These are phyloP conservation scores for Fusarium pseudoanthophilum DNA, from an alignment of 2,329 filamentous ascomycete species.

Conservation along the genomic window DNA sequence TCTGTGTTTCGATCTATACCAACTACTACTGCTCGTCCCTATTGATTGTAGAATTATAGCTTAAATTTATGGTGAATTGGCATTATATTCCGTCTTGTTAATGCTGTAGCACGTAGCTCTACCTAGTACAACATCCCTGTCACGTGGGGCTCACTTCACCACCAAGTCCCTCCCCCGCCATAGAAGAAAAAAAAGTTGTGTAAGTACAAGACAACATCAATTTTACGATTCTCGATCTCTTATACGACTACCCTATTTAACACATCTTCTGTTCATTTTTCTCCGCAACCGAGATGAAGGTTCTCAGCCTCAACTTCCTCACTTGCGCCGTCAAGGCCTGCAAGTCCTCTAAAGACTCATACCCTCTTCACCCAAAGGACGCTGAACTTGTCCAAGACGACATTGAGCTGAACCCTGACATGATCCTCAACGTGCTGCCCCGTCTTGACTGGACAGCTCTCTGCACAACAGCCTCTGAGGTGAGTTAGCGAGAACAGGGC, in stretches of 20 bases:
- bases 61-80: background rate
- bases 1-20: background rate
- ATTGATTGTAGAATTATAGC: background rate
- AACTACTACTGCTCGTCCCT: too few relatives aligned
- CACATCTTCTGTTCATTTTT: background rate
- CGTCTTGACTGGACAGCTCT: conserved; percentile 90
- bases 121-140: conserved; percentile 34
- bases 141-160: conserved; percentile 45
- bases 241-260: background rate
- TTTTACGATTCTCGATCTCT: background rate
- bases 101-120: background rate
- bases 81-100: background rate
- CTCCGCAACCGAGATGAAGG: conserved; percentile 73
- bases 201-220: conserved; percentile 39
- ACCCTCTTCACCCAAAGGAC: conserved; percentile 91
- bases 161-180: conserved; percentile 36
- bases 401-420: conserved; percentile 80
- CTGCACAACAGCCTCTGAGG: conserved; percentile 79
- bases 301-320: conserved; percentile 95
- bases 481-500: conserved; percentile 52
- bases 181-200: conserved; percentile 47
- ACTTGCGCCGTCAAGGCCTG: conserved; percentile 96
- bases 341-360: conserved; percentile 82
- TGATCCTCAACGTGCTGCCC: conserved; percentile 86
- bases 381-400: conserved; percentile 91